Evolutionary conservation across 352 stramenopile genomes (phyloP).

Genomic region (Globisporangium viniferum): DNA sequence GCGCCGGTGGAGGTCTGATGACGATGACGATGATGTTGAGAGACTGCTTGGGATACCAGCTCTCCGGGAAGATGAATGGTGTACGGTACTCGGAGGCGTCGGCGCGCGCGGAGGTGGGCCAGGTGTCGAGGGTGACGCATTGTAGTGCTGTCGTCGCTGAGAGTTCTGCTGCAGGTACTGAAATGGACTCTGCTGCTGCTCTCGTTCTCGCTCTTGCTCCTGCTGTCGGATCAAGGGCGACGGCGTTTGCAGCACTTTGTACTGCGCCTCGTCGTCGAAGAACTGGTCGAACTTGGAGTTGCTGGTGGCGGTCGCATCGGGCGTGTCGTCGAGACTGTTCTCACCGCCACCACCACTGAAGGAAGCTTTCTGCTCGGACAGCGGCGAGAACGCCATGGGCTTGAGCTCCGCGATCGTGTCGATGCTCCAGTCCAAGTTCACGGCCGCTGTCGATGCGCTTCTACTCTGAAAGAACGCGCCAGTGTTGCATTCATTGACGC

Average conservation of each 20-base stretch:
- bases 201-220: not conserved
- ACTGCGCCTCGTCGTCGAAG: constrained; percentile 55
- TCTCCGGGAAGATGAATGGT: not conserved
- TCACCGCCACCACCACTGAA: not conserved
- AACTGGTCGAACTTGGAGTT: constrained; percentile 21
- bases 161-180: not conserved
- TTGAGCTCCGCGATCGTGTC: constrained; percentile 62
- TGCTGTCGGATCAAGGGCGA: constrained; percentile 22
- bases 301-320: not conserved
- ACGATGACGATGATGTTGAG: not conserved
- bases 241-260: constrained; percentile 41
- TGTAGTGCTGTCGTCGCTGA: not conserved
- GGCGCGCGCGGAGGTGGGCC: not conserved
- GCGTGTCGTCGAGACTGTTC: not conserved
- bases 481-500: constrained; percentile 4
- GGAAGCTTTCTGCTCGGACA: constrained; percentile 29
- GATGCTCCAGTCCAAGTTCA: constrained; percentile 60
- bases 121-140: not conserved
- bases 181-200: not conserved
- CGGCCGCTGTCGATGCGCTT: constrained; percentile 1
- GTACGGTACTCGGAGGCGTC: not conserved
- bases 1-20: constrained; percentile 33
- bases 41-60: not conserved
- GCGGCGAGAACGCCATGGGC: constrained; percentile 49
- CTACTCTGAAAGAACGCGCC: not conserved